Percentiles rank a stretch among this genome's conserved stretches.
These are phyloP conservation scores for Pseudogymnoascus verrucosus DNA, from an alignment of 2,329 filamentous ascomycete genomes.

Conservation along the genomic window DNA sequence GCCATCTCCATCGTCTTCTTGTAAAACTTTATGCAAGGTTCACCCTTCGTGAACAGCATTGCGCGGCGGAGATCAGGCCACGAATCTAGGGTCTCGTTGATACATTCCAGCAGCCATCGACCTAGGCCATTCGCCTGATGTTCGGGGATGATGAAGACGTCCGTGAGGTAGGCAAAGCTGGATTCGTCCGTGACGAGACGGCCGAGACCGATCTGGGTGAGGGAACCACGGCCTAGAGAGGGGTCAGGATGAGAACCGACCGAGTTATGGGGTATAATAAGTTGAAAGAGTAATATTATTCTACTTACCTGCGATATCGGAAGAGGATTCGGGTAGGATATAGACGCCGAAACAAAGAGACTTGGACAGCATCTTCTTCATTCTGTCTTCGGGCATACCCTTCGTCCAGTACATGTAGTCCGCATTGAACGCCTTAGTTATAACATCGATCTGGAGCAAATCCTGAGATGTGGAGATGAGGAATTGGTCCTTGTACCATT, in stretches of 20 bases:
- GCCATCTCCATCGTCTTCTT: conserved; percentile 19
- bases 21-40: conserved; percentile 21
- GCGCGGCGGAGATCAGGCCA: conserved; percentile 54
- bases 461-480: conserved; percentile 51
- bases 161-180: conserved; percentile 61
- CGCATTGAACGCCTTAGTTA: conserved; percentile 47
- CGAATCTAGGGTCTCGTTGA: conserved; percentile 46
- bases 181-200: conserved; percentile 60
- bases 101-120: conserved; percentile 53
- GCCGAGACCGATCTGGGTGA: conserved; percentile 43
- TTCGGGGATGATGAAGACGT: conserved; percentile 54
- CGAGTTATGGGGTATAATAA: conserved; percentile 7
- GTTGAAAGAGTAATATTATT: conserved; percentile 13
- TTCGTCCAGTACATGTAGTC: conserved; percentile 55
- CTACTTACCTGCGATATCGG: conserved; percentile 22
- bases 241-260: not conserved
- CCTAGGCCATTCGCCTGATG: conserved; percentile 55
- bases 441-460: conserved; percentile 43
- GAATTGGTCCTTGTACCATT: conserved; percentile 45
- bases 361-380: conserved; percentile 44
- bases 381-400: conserved; percentile 37
- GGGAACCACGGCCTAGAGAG: conserved; percentile 4
- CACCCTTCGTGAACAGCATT: conserved; percentile 42
- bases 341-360: conserved; percentile 55
- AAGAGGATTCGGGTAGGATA: conserved; percentile 22